Conservation (phyloP, 2,329 filamentous ascomycete genomes). For the Trichophyton equinum region DNA sequence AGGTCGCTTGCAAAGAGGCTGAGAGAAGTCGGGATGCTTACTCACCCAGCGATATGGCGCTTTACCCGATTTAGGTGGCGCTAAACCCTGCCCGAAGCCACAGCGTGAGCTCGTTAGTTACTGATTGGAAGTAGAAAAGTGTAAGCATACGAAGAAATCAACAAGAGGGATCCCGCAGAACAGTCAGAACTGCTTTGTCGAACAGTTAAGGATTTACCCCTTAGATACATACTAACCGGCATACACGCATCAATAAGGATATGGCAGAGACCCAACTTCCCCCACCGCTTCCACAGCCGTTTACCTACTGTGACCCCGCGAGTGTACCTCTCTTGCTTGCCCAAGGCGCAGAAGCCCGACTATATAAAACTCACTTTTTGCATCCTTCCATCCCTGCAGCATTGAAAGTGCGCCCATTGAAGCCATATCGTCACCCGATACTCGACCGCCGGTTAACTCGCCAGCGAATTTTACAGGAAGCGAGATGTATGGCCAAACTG, state of each 20-base stretch:
- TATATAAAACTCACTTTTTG: constrained; percentile 80
- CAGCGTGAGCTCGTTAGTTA: no score
- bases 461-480: constrained; percentile 78
- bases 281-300: constrained; percentile 48
- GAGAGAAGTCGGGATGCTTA: no score
- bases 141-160: not conserved
- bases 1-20: no score
- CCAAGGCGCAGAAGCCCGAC: constrained; percentile 89
- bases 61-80: no score
- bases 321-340: constrained; percentile 58
- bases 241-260: constrained; percentile 6
- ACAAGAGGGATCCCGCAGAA: not conserved
- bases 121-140: no score
- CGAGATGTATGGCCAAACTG: constrained; percentile 69
- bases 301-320: constrained; percentile 46
- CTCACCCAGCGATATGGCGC: no score
- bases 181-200: not conserved
- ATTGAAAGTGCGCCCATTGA: constrained; percentile 81
- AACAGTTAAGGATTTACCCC: not conserved
- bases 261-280: constrained; percentile 21
- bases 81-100: no score
- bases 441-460: constrained; percentile 81
- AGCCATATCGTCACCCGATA: constrained; percentile 79
- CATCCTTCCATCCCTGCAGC: constrained; percentile 55
- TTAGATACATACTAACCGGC: no score